Conservation (phyloP, 768 basidiomycete species). For the Coprinellus micaceus region DNA sequence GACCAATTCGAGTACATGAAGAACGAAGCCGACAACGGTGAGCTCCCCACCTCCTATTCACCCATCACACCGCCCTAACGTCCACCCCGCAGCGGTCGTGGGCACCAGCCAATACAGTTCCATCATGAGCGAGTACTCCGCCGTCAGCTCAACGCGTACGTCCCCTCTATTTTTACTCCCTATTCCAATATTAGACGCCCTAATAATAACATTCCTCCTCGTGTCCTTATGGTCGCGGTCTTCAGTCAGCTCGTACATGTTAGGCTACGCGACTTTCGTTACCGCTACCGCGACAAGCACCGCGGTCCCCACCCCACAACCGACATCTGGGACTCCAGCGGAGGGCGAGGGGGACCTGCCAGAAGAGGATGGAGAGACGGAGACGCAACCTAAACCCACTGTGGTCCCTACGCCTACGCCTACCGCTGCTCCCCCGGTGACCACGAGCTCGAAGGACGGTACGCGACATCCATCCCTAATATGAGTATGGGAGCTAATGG, state of each 20-base stretch:
- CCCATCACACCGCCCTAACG: not conserved
- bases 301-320: too few relatives aligned
- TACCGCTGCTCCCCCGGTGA: too few relatives aligned
- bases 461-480: too few relatives aligned
- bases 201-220: not conserved
- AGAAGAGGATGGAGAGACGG: too few relatives aligned
- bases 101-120: not conserved
- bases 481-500: too few relatives aligned
- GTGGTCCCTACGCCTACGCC: not conserved
- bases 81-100: not conserved
- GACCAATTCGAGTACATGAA: constrained; percentile 20
- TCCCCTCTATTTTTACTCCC: not conserved
- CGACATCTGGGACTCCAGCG: not conserved
- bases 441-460: too few relatives aligned
- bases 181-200: not conserved
- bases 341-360: too few relatives aligned
- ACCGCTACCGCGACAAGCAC: not conserved
- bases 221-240: too few relatives aligned
- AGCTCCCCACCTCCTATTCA: not conserved
- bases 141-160: not conserved
- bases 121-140: not conserved
- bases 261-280: not conserved
- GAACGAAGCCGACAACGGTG: constrained; percentile 15
- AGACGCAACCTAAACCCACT: not conserved
- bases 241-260: too few relatives aligned